Evolutionary conservation across 352 stramenopile genomes (phyloP).

Genomic region (Blastocystis sp.): DNA sequence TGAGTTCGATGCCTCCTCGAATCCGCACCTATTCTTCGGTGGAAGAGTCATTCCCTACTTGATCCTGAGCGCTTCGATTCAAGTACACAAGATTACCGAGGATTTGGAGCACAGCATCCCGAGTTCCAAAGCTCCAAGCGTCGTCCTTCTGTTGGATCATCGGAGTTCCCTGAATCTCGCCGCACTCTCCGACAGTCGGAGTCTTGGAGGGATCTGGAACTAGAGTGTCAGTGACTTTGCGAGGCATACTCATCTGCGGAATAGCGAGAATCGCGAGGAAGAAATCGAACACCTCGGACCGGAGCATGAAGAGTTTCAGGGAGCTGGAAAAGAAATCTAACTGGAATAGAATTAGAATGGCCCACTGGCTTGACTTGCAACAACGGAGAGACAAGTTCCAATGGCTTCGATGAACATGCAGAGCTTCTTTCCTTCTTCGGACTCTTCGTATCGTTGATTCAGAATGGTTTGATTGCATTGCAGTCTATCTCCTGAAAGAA

Average conservation of each 20-base stretch:
- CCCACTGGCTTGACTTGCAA: background rate
- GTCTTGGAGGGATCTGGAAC: background rate
- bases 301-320: background rate
- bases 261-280: constrained; percentile 23
- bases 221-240: background rate
- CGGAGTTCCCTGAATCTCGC: background rate
- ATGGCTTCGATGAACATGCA: background rate
- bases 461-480: background rate
- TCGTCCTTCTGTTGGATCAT: constrained; percentile 40
- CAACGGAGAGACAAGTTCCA: background rate
- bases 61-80: background rate
- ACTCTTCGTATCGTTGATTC: background rate
- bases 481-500: background rate
- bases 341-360: background rate
- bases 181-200: background rate
- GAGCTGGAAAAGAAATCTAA: background rate
- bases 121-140: constrained; percentile 5
- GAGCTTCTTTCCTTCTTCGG: background rate
- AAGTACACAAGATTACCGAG: constrained; percentile 18
- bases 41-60: background rate
- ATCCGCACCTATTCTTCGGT: background rate
- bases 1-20: constrained; percentile 7
- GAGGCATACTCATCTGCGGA: background rate
- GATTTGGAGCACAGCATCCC: constrained; percentile 8
- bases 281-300: background rate